Evolutionary conservation across 2,329 filamentous ascomycete genomes (phyloP).

Genomic region (Colletotrichum endophyticum): DNA sequence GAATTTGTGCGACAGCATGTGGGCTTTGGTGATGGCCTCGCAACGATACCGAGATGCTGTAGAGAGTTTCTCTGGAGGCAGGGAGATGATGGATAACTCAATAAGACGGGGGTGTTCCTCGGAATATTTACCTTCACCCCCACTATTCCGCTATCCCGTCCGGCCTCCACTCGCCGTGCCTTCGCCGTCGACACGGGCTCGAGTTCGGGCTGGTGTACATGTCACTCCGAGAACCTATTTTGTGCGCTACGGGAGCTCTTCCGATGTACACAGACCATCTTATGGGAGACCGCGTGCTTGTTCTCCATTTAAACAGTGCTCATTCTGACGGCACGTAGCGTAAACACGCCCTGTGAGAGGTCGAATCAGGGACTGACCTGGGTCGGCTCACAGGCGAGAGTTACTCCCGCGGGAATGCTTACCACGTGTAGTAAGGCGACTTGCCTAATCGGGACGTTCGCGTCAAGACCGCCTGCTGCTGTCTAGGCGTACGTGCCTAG

Average conservation of each 20-base stretch:
- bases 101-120: not conserved
- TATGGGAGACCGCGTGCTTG: not conserved
- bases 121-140: not conserved
- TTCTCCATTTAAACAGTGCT: not conserved
- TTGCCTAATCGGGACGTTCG: not conserved
- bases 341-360: not conserved
- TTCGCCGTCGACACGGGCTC: not conserved
- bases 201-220: not conserved
- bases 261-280: not conserved
- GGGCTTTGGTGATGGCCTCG: not conserved
- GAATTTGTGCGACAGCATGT: not conserved
- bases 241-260: not conserved
- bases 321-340: not conserved
- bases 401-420: not conserved
- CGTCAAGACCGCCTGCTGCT: not conserved
- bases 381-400: not conserved
- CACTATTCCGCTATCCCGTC: not conserved
- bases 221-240: not conserved
- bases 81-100: not conserved
- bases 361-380: not conserved
- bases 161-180: not conserved
- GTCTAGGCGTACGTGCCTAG: not conserved
- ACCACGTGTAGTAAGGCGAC: not conserved
- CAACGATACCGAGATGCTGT: not conserved
- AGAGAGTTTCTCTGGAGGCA: not conserved